phyloP scores from a whole-genome alignment of 176 grass and related monocot species.

The Puccinellia tenuiflora region DNA sequence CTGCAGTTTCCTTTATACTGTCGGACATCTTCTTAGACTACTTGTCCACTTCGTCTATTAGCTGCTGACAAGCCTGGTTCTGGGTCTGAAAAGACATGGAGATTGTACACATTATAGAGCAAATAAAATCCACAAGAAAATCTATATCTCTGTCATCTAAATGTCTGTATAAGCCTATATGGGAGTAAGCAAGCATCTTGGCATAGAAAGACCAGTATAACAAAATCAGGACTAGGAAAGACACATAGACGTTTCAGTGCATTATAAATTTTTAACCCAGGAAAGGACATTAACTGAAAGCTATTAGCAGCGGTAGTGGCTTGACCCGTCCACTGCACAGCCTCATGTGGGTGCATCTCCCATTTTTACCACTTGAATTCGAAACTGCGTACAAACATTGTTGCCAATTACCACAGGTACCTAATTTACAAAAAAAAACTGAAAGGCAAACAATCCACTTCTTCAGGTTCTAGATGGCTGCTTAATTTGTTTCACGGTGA shows the following conservation, averaged over 20 bases:
- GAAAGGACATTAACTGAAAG: background rate
- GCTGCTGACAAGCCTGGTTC: slow-evolving; percentile 31
- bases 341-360: too few relatives aligned
- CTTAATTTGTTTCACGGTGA: background rate
- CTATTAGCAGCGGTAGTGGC: background rate
- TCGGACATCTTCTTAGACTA: slow-evolving; percentile 45
- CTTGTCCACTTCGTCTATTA: slow-evolving; percentile 43
- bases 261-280: background rate
- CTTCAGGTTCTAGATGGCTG: too few relatives aligned
- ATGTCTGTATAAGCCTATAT: background rate
- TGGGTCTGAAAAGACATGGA: slow-evolving; percentile 28
- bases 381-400: too few relatives aligned
- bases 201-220: background rate
- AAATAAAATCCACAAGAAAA: background rate
- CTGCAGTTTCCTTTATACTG: slow-evolving; percentile 30
- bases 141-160: background rate
- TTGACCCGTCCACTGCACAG: too few relatives aligned
- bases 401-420: too few relatives aligned
- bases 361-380: too few relatives aligned
- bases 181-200: background rate
- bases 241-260: background rate
- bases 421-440: too few relatives aligned
- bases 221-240: background rate
- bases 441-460: too few relatives aligned
- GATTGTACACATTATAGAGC: background rate